phyloP scores from a whole-genome alignment of 2,329 filamentous ascomycete genomes.

The Curvularia spicifera region DNA sequence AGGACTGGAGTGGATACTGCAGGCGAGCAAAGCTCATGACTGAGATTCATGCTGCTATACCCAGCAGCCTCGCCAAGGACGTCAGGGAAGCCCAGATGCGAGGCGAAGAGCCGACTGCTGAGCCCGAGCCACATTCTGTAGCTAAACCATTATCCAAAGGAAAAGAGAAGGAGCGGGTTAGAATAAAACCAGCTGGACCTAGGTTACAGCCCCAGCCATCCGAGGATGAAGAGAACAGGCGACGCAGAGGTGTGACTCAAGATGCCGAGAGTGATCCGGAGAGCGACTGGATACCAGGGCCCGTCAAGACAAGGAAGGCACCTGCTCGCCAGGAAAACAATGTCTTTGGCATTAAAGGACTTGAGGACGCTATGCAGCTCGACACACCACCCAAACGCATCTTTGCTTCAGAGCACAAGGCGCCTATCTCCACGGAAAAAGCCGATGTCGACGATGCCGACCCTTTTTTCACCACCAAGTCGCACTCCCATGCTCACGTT shows the following conservation, averaged over 20 bases:
- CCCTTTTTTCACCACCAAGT: slow-evolving; percentile 34
- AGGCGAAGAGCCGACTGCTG: slow-evolving; percentile 56
- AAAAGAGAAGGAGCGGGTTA: slow-evolving; percentile 35
- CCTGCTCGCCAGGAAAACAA: slow-evolving; percentile 30
- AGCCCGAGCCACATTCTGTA: slow-evolving; percentile 17
- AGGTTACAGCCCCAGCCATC: slow-evolving; percentile 29
- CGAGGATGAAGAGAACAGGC: slow-evolving; percentile 44
- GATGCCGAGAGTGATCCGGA: slow-evolving; percentile 43
- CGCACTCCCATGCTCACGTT: slow-evolving; percentile 25
- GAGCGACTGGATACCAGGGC: slow-evolving; percentile 48
- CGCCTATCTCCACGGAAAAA: slow-evolving; percentile 10
- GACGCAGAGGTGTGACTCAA: slow-evolving; percentile 25
- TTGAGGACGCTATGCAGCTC: slow-evolving; percentile 32
- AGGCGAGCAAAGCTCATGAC: slow-evolving; percentile 67
- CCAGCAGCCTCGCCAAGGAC: slow-evolving; percentile 51
- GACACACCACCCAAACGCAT: slow-evolving; percentile 29
- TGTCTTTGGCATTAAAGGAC: slow-evolving; percentile 41
- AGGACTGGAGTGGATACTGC: slow-evolving; percentile 64
- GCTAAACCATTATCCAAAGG: slow-evolving; percentile 26
- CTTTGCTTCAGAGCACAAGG: slow-evolving; percentile 13
- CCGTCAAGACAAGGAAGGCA: slow-evolving; percentile 25
- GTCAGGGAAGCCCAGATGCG: slow-evolving; percentile 62
- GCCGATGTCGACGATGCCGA: slow-evolving; percentile 27
- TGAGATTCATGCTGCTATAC: slow-evolving; percentile 65
- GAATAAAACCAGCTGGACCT: slow-evolving; percentile 23